Conservation (phyloP, 208 protist species). For the Trypanosoma congolense region DNA sequence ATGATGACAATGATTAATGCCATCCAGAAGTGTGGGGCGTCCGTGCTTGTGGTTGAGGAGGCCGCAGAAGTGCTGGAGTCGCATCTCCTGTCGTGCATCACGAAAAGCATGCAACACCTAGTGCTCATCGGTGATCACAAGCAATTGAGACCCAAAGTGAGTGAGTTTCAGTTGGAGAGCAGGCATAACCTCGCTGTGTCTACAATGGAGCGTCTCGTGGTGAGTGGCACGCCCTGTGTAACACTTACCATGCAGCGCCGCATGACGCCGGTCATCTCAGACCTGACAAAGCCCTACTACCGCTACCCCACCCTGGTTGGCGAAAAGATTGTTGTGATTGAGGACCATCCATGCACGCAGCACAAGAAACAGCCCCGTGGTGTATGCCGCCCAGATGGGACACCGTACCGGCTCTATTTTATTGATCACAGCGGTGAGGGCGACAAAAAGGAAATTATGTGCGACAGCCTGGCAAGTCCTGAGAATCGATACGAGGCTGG, state of each 20-base stretch:
- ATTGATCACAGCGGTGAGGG: conserved; percentile 1
- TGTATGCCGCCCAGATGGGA: neutral
- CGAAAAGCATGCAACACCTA: conserved; percentile 33
- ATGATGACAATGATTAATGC: conserved; percentile 21
- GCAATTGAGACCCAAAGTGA: conserved; percentile 33
- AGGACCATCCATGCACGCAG: conserved; percentile 19
- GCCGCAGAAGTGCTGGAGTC: conserved; percentile 50
- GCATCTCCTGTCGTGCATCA: conserved; percentile 38
- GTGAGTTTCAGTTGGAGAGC: conserved; percentile 20
- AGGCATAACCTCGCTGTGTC: conserved; percentile 27
- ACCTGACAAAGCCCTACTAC: conserved; percentile 31
- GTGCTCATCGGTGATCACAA: conserved; percentile 43
- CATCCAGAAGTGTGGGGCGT: conserved; percentile 13
- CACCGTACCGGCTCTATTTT: conserved; percentile 9
- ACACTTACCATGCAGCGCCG: conserved; percentile 36
- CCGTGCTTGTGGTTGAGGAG: conserved; percentile 63
- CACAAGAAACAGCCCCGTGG: conserved; percentile 1
- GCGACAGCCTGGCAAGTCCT: conserved; percentile 15
- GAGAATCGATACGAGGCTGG: conserved; percentile 16
- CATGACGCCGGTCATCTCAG: conserved; percentile 29
- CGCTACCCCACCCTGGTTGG: neutral
- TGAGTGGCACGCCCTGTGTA: conserved; percentile 21
- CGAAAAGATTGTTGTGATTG: conserved; percentile 16
- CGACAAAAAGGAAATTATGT: conserved; percentile 15
- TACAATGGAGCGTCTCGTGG: conserved; percentile 33